Evolutionary conservation across 2,329 filamentous ascomycete species (phyloP).

Genomic region (Aureobasidium sp.): DNA sequence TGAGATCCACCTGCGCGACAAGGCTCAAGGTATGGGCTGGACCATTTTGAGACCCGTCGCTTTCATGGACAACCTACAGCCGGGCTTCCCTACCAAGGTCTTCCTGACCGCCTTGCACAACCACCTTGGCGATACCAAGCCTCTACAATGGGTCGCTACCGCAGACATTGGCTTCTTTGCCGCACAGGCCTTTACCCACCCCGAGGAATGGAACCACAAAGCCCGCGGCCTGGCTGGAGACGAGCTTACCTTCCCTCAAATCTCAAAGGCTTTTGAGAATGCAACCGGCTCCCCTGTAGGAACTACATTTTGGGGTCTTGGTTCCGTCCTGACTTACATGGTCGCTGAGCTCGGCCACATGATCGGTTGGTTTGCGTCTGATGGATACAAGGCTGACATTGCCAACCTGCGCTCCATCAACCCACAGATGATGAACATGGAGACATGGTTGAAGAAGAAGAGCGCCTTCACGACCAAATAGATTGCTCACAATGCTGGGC

Average conservation of each 20-base stretch:
- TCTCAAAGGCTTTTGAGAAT: constrained; percentile 41
- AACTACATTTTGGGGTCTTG: constrained; percentile 39
- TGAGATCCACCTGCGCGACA: constrained; percentile 52
- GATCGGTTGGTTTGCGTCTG: constrained; percentile 43
- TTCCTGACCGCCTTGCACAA: constrained; percentile 44
- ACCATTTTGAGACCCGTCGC: constrained; percentile 55
- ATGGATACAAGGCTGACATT: constrained; percentile 46
- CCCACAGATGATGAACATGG: constrained; percentile 35
- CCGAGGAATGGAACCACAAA: constrained; percentile 40
- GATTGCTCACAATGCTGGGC: background rate
- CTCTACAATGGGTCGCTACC: constrained; percentile 35
- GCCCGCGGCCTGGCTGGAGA: constrained; percentile 48
- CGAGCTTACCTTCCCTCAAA: constrained; percentile 44
- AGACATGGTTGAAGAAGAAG: constrained; percentile 28
- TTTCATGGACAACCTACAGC: constrained; percentile 56
- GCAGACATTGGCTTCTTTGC: constrained; percentile 49
- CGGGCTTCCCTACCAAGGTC: constrained; percentile 44
- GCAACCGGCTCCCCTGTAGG: constrained; percentile 40
- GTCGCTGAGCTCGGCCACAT: constrained; percentile 31
- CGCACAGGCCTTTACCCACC: constrained; percentile 41
- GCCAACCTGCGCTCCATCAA: constrained; percentile 37
- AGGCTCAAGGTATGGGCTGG: constrained; percentile 49
- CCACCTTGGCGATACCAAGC: constrained; percentile 25
- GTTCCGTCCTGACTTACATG: constrained; percentile 36
- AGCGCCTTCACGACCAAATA: constrained; percentile 23